phyloP scores from a whole-genome alignment of 257 asterid genomes.

The Primulina huaijiensis region DNA sequence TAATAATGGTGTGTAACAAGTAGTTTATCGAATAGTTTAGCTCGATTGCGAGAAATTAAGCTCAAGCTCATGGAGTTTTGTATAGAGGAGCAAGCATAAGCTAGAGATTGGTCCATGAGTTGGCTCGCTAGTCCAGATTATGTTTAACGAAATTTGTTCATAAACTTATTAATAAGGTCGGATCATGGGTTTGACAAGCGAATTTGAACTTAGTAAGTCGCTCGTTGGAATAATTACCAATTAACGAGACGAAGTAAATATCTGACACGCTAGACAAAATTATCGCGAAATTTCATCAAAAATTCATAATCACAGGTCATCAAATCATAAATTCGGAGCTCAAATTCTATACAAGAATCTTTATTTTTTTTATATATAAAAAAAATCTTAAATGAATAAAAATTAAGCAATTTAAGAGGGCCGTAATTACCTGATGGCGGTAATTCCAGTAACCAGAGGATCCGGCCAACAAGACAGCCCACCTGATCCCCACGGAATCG shows the following conservation, averaged over 20 bases:
- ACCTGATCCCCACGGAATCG: conserved; percentile 73
- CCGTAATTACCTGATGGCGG: conserved; percentile 78
- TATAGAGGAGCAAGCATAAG: not conserved
- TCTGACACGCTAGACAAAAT: not conserved
- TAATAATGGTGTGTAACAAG: not conserved
- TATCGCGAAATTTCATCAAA: not conserved
- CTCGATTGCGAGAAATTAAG: not conserved
- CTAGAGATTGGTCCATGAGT: not conserved
- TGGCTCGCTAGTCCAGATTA: not conserved
- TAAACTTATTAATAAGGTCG: not conserved
- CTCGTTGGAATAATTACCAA: not conserved
- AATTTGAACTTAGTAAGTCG: not conserved
- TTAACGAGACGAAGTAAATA: too few species aligned
- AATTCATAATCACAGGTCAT: not conserved
- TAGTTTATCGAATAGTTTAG: not conserved
- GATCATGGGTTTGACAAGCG: not conserved
- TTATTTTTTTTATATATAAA: too few species aligned
- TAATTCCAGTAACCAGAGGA: conserved; percentile 92
- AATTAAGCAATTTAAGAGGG: too few species aligned
- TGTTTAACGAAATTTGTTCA: not conserved
- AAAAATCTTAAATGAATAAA: too few species aligned
- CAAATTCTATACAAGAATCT: too few species aligned
- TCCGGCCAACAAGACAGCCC: conserved; percentile 98
- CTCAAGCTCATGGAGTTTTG: not conserved
- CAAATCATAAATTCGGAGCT: not conserved